Conservation (phyloP, 2,329 filamentous ascomycete species). For the Cercospora beticola region DNA sequence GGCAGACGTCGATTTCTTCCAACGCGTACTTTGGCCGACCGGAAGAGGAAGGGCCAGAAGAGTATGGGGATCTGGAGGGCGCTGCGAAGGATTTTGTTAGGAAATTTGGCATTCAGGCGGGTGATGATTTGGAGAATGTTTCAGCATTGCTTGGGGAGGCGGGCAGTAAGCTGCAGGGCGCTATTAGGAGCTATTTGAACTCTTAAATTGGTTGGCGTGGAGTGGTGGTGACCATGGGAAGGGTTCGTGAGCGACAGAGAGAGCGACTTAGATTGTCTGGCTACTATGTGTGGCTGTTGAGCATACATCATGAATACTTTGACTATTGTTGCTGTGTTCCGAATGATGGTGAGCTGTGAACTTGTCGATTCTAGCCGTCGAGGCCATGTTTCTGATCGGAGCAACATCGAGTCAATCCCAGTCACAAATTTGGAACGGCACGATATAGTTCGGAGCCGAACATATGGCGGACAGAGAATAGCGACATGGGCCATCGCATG, state of each 20-base stretch:
- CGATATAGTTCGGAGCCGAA: neutral
- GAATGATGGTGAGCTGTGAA: too few species aligned
- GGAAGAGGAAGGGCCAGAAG: conserved; percentile 62
- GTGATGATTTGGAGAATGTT: conserved; percentile 92
- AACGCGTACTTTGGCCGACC: conserved; percentile 97
- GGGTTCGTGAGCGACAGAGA: neutral
- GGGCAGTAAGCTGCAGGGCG: conserved; percentile 76
- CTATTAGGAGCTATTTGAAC: conserved; percentile 41
- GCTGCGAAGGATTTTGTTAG: conserved; percentile 95
- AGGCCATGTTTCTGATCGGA: neutral
- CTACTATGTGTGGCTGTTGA: neutral
- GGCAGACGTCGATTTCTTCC: conserved; percentile 85
- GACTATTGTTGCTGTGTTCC: neutral
- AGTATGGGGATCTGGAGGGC: conserved; percentile 86
- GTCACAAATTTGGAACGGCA: neutral
- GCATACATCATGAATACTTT: neutral
- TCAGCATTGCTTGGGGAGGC: conserved; percentile 81
- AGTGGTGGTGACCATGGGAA: neutral
- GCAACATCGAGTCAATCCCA: neutral
- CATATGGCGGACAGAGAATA: neutral
- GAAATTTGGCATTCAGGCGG: conserved; percentile 91
- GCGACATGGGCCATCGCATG: neutral
- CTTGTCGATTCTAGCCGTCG: too few species aligned
- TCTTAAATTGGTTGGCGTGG: neutral
- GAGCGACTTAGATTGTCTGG: neutral